Base-by-base conservation (phyloP, 2,329 filamentous ascomycete genomes). In the Pseudogymnoascus verrucosus region DNA sequence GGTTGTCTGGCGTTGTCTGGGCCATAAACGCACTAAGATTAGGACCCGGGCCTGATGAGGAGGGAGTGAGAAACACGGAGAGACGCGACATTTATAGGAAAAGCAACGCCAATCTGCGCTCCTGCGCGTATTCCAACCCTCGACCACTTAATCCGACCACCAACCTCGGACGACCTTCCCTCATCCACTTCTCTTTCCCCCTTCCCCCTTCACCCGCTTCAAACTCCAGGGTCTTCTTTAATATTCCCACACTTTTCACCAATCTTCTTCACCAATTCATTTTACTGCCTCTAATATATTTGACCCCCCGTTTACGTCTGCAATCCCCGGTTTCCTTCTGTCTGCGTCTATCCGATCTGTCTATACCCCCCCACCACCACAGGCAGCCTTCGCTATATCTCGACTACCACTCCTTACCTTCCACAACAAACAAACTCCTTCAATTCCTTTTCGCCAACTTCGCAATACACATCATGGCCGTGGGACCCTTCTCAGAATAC, bases 401-500 rank as follows among this genome's bases (percentile, higher is more conserved):
- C 28, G 51, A 57, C 51, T 10, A 57, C 51, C 51, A 57, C n/a
- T 57, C 51, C 51, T 57, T 57, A 4, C 51, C n/a, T 31, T 57
- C 28, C 10, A 21, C 51, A 57, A 57, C 26, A 34, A 57, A 34
- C 26, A 19, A 19, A 57, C 8, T 10, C 16, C 16, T 7, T 57
- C 28, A 34, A 57, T 34, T 57, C 16, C 21, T 57, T 34, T 31
- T 57, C 51, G 28, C 28, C 62, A 8, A 60, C 51, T 14, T 40
- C 61, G 14, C 54, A 64, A 21, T 19, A 51, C 51, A 19, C 63
- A 64, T 26, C 34, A 60, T 65, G 60, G 26, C 34, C 28, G 21
- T 57, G 26, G 36, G 60, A 23, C 60, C 64, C 3, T 63, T 62
- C 59, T 63, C 26, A 34, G 65, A 67, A 34, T 63, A 64, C 40